phyloP scores from a whole-genome alignment of 129 eudicot genomes.

The Centella asiatica region DNA sequence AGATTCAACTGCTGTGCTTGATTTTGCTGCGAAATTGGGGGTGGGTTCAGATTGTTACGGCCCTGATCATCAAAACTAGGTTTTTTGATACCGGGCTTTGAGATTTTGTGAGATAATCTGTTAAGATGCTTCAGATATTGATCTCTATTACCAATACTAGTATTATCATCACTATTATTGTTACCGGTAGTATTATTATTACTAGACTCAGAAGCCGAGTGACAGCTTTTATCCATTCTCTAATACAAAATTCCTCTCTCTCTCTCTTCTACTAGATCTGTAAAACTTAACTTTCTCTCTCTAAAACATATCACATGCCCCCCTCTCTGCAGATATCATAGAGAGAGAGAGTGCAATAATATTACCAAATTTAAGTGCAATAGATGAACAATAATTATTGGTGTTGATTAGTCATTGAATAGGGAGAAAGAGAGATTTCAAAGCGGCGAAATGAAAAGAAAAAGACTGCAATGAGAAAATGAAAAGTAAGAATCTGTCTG shows the following conservation, averaged over 20 bases:
- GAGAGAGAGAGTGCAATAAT: too few species aligned
- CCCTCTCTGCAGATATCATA: too few species aligned
- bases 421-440: too few species aligned
- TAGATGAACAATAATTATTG: too few species aligned
- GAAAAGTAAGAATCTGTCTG: too few species aligned
- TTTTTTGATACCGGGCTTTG: constrained; percentile 49
- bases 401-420: too few species aligned
- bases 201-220: constrained; percentile 33
- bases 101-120: constrained; percentile 70
- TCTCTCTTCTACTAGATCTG: not conserved
- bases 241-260: constrained; percentile 1
- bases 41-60: not conserved
- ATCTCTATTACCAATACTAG: constrained; percentile 23
- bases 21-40: constrained; percentile 9
- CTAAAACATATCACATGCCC: too few species aligned
- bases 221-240: constrained; percentile 46
- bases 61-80: constrained; percentile 19
- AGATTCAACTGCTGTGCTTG: constrained; percentile 42
- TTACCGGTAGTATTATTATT: constrained; percentile 16
- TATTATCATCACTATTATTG: constrained; percentile 14
- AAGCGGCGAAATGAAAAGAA: too few species aligned
- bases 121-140: constrained; percentile 51
- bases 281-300: constrained; percentile 1
- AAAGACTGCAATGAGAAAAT: too few species aligned
- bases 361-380: too few species aligned